Conservation (phyloP, 2,329 filamentous ascomycete species). For the Lecanoromycetidae sp. region DNA sequence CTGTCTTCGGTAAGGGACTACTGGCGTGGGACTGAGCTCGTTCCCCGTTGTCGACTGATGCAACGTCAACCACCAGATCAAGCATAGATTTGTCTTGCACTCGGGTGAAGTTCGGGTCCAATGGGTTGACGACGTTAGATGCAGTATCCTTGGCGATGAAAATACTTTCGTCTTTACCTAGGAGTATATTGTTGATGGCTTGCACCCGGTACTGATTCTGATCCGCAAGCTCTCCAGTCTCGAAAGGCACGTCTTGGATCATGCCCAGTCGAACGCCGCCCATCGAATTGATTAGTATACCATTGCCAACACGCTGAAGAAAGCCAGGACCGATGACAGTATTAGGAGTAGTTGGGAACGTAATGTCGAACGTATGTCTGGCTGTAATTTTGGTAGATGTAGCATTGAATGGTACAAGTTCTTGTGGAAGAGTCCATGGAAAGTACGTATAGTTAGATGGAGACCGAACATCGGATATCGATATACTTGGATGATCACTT, state of each 20-base stretch:
- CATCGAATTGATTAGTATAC: slow-evolving; percentile 48
- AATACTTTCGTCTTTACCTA: slow-evolving; percentile 80
- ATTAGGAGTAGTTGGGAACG: slow-evolving; percentile 47
- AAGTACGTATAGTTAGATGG: slow-evolving; percentile 73
- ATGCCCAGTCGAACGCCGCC: slow-evolving; percentile 44
- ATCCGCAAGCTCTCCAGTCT: slow-evolving; percentile 17
- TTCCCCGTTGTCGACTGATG: slow-evolving; percentile 24
- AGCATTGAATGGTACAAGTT: slow-evolving; percentile 63
- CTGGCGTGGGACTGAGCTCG: neutral
- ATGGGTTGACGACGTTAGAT: slow-evolving; percentile 49
- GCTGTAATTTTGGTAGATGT: slow-evolving; percentile 61
- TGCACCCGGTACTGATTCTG: slow-evolving; percentile 44
- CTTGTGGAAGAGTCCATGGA: slow-evolving; percentile 78
- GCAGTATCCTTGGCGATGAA: slow-evolving; percentile 66
- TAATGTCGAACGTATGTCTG: slow-evolving; percentile 59
- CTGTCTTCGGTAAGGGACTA: neutral
- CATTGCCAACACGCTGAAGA: slow-evolving; percentile 46
- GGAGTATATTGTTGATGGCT: slow-evolving; percentile 64
- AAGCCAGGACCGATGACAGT: slow-evolving; percentile 35
- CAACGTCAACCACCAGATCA: slow-evolving; percentile 56
- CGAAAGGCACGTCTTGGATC: slow-evolving; percentile 34
- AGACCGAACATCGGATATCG: slow-evolving; percentile 42
- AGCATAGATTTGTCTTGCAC: slow-evolving; percentile 60
- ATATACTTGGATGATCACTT: slow-evolving; percentile 42
- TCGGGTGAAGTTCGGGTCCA: slow-evolving; percentile 73